Evolutionary conservation across 2,329 filamentous ascomycete species (phyloP).

Genomic region (Colletotrichum melonis): DNA sequence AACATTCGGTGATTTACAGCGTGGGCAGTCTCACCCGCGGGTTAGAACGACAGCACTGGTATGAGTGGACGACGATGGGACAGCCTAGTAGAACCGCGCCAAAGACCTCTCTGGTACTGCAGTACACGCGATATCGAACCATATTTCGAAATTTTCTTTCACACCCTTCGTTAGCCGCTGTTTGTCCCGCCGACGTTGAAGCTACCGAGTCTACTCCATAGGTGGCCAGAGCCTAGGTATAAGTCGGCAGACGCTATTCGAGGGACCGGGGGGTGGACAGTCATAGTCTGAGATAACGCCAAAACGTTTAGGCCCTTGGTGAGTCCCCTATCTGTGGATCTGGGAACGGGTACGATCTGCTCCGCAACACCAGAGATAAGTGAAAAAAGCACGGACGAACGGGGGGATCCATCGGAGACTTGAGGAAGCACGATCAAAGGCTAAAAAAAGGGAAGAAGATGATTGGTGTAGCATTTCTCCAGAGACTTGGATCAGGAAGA

Average conservation of each 20-base stretch:
- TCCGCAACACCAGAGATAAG: constrained; percentile 26
- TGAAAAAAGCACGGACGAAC: constrained; percentile 22
- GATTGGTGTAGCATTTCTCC: background rate
- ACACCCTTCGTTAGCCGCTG: background rate
- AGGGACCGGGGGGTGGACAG: background rate
- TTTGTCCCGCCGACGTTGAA: background rate
- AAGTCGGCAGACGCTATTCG: background rate
- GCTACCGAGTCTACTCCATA: no score
- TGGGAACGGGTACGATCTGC: constrained; percentile 30
- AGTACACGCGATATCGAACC: background rate
- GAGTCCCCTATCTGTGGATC: constrained; percentile 34
- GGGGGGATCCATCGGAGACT: constrained; percentile 5
- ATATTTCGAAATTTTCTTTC: background rate
- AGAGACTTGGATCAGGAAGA: background rate
- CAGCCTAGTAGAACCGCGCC: background rate
- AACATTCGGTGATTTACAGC: no score
- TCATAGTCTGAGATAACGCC: constrained; percentile 30
- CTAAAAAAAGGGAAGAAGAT: constrained; percentile 7
- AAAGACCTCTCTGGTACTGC: background rate
- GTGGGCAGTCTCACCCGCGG: background rate
- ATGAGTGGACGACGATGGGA: background rate
- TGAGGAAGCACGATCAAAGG: constrained; percentile 16
- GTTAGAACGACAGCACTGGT: background rate
- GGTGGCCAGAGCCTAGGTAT: background rate
- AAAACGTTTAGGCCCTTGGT: background rate